Evolutionary conservation across 108 stramenopile species (phyloP).

Genomic region (Epipyxis sp.): DNA sequence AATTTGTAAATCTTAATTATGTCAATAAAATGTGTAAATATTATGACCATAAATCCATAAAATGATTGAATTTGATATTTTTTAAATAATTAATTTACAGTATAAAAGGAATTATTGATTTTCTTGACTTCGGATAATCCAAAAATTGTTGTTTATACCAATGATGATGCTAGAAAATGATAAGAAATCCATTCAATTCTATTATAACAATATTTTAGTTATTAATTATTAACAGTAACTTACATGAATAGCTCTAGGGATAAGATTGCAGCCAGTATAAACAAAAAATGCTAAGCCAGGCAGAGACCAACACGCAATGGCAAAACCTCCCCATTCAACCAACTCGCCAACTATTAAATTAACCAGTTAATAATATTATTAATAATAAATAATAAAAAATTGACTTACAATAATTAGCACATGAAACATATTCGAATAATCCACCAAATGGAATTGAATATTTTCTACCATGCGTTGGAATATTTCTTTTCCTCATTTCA

Average conservation of each 20-base stretch:
- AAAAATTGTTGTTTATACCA: background rate
- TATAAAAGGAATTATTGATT: background rate
- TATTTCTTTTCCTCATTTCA: background rate
- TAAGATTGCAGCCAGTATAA: background rate
- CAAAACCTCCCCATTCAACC: constrained; percentile 18
- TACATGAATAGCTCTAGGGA: constrained; percentile 2
- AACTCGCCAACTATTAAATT: constrained; percentile 19
- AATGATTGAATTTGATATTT: too few relatives aligned
- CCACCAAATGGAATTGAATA: constrained; percentile 11
- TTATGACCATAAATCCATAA: too few relatives aligned
- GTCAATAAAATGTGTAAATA: too few relatives aligned
- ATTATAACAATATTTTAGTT: background rate
- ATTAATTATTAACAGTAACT: background rate
- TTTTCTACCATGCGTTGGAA: background rate
- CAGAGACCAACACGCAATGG: background rate
- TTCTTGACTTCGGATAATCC: constrained; percentile 11
- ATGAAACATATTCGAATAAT: background rate
- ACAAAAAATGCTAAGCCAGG: background rate
- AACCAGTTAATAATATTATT: background rate
- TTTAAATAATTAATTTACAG: background rate
- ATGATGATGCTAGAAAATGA: background rate
- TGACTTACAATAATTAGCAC: constrained; percentile 20
- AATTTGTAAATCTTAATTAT: too few relatives aligned
- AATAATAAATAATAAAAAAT: background rate
- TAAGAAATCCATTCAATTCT: background rate